Evolutionary conservation across 75 land plant genomes (phyloP).

Genomic region (Adiantum capillusveneris): DNA sequence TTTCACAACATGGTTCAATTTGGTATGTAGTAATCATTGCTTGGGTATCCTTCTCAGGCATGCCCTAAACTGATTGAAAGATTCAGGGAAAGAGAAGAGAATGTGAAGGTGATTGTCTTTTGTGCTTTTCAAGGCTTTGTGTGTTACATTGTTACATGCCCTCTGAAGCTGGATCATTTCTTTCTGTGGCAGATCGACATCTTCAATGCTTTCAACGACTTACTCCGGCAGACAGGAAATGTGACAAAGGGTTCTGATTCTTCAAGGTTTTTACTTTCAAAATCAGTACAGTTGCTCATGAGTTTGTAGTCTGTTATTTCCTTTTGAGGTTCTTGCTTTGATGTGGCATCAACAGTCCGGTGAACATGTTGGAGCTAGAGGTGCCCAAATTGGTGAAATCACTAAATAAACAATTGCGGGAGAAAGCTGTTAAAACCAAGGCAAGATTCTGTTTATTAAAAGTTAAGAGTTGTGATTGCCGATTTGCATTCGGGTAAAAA

Average conservation of each 20-base stretch:
- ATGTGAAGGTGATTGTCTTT: slow-evolving; percentile 63
- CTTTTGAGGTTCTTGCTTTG: no score
- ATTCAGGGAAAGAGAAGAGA: slow-evolving; percentile 95
- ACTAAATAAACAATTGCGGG: slow-evolving; percentile 83
- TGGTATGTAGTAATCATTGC: neutral
- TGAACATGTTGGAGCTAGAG: slow-evolving; percentile 82
- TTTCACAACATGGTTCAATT: no score
- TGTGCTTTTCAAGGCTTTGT: no score
- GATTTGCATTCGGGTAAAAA: no score
- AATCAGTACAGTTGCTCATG: no score
- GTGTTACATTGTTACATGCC: no score
- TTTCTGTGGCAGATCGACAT: slow-evolving; percentile 75
- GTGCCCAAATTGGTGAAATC: slow-evolving; percentile 93
- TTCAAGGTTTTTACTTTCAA: slow-evolving; percentile 44
- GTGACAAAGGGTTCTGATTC: slow-evolving; percentile 73
- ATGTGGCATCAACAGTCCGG: slow-evolving; percentile 46
- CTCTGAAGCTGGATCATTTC: neutral
- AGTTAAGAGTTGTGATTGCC: slow-evolving; percentile 1
- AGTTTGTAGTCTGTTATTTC: no score
- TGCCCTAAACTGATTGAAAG: slow-evolving; percentile 95
- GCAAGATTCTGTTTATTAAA: slow-evolving; percentile 11
- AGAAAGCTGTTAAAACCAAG: slow-evolving; percentile 95
- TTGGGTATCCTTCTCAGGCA: no score
- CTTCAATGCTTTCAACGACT: slow-evolving; percentile 90
- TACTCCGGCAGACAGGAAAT: slow-evolving; percentile 93